A percentile compares a stretch with the other conserved stretches of the same genome.
Evolutionary conservation across 768 basidiomycete genomes (phyloP).

Genomic region (Termitomyces sp.): DNA sequence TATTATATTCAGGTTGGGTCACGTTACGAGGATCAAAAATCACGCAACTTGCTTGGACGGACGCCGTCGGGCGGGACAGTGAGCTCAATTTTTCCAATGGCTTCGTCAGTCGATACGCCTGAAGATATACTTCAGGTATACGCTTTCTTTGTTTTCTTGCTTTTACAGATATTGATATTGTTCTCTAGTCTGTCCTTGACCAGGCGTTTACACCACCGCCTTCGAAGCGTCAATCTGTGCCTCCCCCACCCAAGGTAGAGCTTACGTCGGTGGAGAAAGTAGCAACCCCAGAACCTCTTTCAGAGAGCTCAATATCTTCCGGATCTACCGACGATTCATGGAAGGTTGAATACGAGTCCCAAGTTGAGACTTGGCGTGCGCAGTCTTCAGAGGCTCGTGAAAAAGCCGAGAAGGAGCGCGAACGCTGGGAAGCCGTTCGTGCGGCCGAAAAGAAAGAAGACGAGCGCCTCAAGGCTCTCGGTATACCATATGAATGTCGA

Average conservation of each 20-base stretch:
- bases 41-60: neutral
- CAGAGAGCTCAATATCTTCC: conserved; percentile 13
- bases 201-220: conserved; percentile 31
- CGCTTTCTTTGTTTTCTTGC: neutral
- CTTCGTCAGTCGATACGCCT: conserved; percentile 10
- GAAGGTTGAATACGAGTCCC: conserved; percentile 68
- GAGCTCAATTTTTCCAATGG: conserved; percentile 9
- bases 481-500: neutral
- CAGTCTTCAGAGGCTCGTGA: conserved; percentile 69
- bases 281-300: conserved; percentile 8
- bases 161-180: neutral
- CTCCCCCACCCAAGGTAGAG: neutral
- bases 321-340: conserved; percentile 43
- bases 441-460: conserved; percentile 47
- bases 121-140: conserved; percentile 22
- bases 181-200: conserved; percentile 23
- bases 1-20: neutral
- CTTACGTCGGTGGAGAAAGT: conserved; percentile 4
- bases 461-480: conserved; percentile 34
- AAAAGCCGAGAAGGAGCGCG: conserved; percentile 73
- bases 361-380: conserved; percentile 67
- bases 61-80: neutral
- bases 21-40: conserved; percentile 7
- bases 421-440: conserved; percentile 68
- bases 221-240: conserved; percentile 23